These are phyloP conservation scores for Chenopodium album DNA, from an alignment of 148 eudicot species.

Conservation along the genomic window DNA sequence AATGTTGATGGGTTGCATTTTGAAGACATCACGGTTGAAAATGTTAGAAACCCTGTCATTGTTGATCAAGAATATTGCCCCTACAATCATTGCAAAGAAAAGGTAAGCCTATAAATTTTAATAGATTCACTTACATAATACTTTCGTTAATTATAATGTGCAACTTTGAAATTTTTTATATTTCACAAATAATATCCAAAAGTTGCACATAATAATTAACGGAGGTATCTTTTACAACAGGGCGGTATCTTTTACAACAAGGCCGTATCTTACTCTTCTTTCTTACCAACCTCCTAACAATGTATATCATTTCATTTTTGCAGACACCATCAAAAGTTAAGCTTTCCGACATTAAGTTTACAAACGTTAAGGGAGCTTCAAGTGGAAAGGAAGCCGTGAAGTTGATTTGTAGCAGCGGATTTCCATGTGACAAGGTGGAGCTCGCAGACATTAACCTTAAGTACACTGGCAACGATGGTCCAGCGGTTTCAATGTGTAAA, in stretches of 20 bases:
- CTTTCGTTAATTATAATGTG: not conserved
- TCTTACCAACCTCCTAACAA: too few species aligned
- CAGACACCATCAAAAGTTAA: constrained; percentile 48
- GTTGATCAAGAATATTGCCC: constrained; percentile 65
- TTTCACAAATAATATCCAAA: constrained; percentile 33
- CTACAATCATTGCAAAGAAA: constrained; percentile 32
- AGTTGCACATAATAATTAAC: too few species aligned
- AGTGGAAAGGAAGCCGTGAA: constrained; percentile 32
- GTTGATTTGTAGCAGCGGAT: constrained; percentile 40
- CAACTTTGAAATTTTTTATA: constrained; percentile 36
- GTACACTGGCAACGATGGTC: constrained; percentile 32
- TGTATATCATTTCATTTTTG: not conserved
- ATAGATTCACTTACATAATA: too few species aligned
- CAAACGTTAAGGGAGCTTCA: constrained; percentile 42
- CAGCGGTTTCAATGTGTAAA: constrained; percentile 36
- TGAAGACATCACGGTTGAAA: constrained; percentile 40
- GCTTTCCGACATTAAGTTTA: constrained; percentile 40
- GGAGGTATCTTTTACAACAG: too few species aligned
- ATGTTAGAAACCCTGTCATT: constrained; percentile 36
- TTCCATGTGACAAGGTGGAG: constrained; percentile 43
- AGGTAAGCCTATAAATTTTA: constrained; percentile 7
- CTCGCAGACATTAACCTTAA: constrained; percentile 40
- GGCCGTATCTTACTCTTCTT: too few species aligned
- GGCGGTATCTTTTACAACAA: too few species aligned
- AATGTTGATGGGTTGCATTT: constrained; percentile 37